Conservation (phyloP, 2,329 filamentous ascomycete genomes). For the Fusarium dlaminii region DNA sequence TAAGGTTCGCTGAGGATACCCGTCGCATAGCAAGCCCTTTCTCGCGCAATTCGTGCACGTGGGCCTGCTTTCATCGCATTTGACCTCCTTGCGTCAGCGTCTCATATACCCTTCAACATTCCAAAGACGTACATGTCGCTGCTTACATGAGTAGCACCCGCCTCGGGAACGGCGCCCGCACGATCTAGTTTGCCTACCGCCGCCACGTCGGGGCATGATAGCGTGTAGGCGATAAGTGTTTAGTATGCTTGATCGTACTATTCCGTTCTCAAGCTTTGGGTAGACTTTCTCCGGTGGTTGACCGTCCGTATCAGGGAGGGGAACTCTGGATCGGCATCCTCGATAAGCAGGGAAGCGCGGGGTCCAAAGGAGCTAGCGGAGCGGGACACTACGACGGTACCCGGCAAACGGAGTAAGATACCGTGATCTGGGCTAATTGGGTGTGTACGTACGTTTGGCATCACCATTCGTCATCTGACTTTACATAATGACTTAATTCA, state of each 20-base stretch:
- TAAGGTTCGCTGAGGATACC: neutral
- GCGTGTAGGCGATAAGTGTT: no score
- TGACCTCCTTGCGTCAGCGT: neutral
- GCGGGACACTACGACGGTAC: neutral
- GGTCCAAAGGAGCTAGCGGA: neutral
- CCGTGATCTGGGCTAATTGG: neutral
- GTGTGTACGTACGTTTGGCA: neutral
- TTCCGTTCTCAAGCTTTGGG: neutral
- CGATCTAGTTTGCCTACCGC: neutral
- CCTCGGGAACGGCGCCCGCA: neutral
- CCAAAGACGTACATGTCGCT: neutral
- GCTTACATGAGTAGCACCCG: neutral
- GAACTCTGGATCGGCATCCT: neutral
- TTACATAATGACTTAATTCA: no score
- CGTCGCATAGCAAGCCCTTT: neutral
- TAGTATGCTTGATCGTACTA: neutral
- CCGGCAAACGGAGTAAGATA: neutral
- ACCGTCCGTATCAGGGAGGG: neutral
- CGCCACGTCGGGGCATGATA: neutral
- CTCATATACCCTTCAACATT: rapidly evolving
- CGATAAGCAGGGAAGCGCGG: neutral
- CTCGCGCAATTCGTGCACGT: neutral
- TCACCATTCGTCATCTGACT: neutral
- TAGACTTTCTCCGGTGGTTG: neutral
- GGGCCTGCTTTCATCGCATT: neutral